phyloP scores from a whole-genome alignment of 73 alveolate genomes.

The Paramecium primaurelia region DNA sequence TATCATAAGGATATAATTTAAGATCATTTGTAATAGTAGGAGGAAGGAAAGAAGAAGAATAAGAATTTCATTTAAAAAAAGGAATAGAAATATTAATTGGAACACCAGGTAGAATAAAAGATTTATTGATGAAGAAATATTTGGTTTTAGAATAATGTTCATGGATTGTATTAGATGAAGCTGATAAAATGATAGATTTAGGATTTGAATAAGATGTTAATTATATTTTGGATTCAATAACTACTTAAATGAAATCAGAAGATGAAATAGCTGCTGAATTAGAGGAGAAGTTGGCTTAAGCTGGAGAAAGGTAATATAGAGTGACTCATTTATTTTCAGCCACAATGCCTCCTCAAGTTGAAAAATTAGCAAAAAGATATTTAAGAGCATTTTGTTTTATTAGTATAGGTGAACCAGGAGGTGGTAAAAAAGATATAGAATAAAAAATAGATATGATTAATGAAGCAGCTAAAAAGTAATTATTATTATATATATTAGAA shows the following conservation, averaged over 20 bases:
- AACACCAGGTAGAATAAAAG: conserved; percentile 95
- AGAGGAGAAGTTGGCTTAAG: conserved; percentile 39
- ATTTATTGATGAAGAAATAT: conserved; percentile 80
- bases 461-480: conserved; percentile 64
- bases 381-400: conserved; percentile 62
- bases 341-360: conserved; percentile 73
- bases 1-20: conserved; percentile 64
- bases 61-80: conserved; percentile 75
- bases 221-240: conserved; percentile 62
- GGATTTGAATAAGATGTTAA: conserved; percentile 88
- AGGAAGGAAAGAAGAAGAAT: conserved; percentile 86
- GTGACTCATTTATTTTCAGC: conserved; percentile 76
- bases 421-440: conserved; percentile 74
- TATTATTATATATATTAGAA: background rate
- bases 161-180: conserved; percentile 92
- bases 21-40: conserved; percentile 76
- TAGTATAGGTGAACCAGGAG: conserved; percentile 83
- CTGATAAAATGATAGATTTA: conserved; percentile 95
- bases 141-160: conserved; percentile 85
- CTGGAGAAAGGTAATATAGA: conserved; percentile 56
- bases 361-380: conserved; percentile 68
- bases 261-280: conserved; percentile 54
- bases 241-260: conserved; percentile 51
- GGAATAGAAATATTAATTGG: conserved; percentile 95
- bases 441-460: conserved; percentile 65